These are phyloP conservation scores for Chalciporus piperatoides DNA, from an alignment of 1,284 basidiomycete genomes.

Conservation along the genomic window DNA sequence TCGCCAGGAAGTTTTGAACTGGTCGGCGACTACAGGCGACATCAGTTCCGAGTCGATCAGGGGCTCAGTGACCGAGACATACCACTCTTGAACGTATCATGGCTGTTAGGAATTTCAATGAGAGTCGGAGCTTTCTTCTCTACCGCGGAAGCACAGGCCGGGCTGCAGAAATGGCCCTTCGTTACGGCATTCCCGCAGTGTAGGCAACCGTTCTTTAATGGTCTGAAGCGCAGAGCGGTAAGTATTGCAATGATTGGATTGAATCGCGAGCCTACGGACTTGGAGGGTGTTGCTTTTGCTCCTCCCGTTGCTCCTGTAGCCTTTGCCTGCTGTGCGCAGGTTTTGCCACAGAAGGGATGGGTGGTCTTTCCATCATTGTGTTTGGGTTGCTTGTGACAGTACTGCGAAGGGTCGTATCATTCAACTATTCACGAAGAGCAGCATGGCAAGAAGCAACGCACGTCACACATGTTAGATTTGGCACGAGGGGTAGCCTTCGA, in stretches of 20 bases:
- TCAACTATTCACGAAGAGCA: conserved; percentile 1
- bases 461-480: conserved; percentile 31
- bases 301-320: conserved; percentile 30
- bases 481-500: conserved; percentile 21
- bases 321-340: conserved; percentile 49
- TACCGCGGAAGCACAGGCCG: conserved; percentile 48
- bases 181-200: conserved; percentile 54
- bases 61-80: conserved; percentile 18
- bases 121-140: conserved; percentile 50
- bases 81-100: conserved; percentile 62
- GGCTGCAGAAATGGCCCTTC: conserved; percentile 56
- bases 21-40: conserved; percentile 46
- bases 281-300: conserved; percentile 25
- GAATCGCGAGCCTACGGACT: conserved; percentile 28
- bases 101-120: conserved; percentile 54
- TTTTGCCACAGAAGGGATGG: conserved; percentile 56
- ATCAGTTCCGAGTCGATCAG: conserved; percentile 9
- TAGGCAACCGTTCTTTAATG: conserved; percentile 49
- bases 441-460: conserved; percentile 18
- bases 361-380: conserved; percentile 48
- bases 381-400: conserved; percentile 51
- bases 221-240: conserved; percentile 49
- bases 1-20: conserved; percentile 66
- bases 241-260: conserved; percentile 40
- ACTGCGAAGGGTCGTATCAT: conserved; percentile 21